A percentile compares a stretch with the other conserved stretches of the same genome.
phyloP scores from a whole-genome alignment of 2,329 filamentous ascomycete species.

The Rosellinia necatrix region DNA sequence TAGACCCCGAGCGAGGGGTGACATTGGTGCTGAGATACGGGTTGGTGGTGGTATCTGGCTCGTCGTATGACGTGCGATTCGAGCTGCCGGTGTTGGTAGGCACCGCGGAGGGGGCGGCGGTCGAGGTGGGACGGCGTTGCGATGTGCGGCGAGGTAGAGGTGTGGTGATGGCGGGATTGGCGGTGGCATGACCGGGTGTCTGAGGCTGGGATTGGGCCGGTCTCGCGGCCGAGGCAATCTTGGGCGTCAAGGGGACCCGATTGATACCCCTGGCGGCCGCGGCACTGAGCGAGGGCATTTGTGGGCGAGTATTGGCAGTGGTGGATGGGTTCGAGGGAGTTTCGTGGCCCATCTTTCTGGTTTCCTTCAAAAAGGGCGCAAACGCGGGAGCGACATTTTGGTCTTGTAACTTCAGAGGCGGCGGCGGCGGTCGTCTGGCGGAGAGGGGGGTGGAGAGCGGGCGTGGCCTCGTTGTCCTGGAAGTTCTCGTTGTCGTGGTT shows the following conservation, averaged over 20 bases:
- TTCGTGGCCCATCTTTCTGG: conserved; percentile 45
- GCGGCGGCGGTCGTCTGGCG: background rate
- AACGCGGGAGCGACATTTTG: conserved; percentile 46
- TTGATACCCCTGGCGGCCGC: conserved; percentile 59
- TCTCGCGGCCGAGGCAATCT: conserved; percentile 50
- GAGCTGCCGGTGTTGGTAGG: conserved; percentile 22
- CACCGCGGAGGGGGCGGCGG: conserved; percentile 35
- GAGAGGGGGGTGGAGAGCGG: background rate
- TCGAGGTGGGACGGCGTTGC: conserved; percentile 31
- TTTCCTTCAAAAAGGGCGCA: conserved; percentile 39
- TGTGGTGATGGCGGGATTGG: conserved; percentile 44
- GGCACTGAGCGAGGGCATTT: conserved; percentile 71
- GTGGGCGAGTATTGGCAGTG: conserved; percentile 58
- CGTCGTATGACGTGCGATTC: conserved; percentile 47
- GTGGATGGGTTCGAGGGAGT: conserved; percentile 52
- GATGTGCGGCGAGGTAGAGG: conserved; percentile 44
- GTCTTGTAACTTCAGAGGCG: conserved; percentile 40
- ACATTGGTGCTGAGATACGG: conserved; percentile 68
- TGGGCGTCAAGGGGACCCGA: conserved; percentile 58
- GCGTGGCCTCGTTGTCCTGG: background rate
- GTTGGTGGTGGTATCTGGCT: conserved; percentile 52
- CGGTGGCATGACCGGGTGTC: conserved; percentile 30
- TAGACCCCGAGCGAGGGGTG: conserved; percentile 77
- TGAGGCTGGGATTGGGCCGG: conserved; percentile 27
- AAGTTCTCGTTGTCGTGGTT: background rate